A percentile compares a stretch with the other conserved stretches of the same genome.
Evolutionary conservation across 768 basidiomycete species (phyloP).

Genomic region (Rhodocollybia butyracea): DNA sequence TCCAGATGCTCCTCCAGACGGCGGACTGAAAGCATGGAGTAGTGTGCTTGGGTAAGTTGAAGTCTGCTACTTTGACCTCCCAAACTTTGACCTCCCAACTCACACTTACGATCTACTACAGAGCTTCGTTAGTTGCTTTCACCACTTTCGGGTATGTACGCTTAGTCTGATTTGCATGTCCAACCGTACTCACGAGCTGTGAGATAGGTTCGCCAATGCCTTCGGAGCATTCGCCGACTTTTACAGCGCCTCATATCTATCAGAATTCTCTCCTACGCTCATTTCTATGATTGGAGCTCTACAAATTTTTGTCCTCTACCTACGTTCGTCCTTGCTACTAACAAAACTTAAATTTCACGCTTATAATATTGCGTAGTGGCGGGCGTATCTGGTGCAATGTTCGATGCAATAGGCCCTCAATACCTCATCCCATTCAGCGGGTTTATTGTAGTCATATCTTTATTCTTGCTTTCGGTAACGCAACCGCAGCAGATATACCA

Average conservation of each 20-base stretch:
- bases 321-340: slow-evolving; percentile 4
- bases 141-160: slow-evolving; percentile 8
- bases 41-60: slow-evolving; percentile 6
- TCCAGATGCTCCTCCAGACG: slow-evolving; percentile 4
- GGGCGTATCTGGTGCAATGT: slow-evolving; percentile 18
- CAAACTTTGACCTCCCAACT: no score
- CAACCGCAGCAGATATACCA: slow-evolving; percentile 24
- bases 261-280: slow-evolving; percentile 23
- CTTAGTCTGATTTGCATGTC: neutral
- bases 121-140: slow-evolving; percentile 4
- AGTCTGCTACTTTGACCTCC: no score
- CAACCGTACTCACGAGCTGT: neutral
- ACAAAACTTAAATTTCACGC: neutral
- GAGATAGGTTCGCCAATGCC: slow-evolving; percentile 22
- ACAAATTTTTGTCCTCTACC: slow-evolving; percentile 24
- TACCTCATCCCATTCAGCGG: slow-evolving; percentile 22
- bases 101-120: no score
- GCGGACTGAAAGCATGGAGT: slow-evolving; percentile 6
- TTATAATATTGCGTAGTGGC: slow-evolving; percentile 11
- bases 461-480: slow-evolving; percentile 23
- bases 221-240: slow-evolving; percentile 35
- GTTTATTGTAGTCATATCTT: slow-evolving; percentile 16
- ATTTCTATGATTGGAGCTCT: slow-evolving; percentile 28
- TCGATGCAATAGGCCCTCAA: slow-evolving; percentile 18
- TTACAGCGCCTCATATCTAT: slow-evolving; percentile 23